phyloP scores from a whole-genome alignment of 495 filamentous ascomycete genomes.

The Clavariopsis aquatica region DNA sequence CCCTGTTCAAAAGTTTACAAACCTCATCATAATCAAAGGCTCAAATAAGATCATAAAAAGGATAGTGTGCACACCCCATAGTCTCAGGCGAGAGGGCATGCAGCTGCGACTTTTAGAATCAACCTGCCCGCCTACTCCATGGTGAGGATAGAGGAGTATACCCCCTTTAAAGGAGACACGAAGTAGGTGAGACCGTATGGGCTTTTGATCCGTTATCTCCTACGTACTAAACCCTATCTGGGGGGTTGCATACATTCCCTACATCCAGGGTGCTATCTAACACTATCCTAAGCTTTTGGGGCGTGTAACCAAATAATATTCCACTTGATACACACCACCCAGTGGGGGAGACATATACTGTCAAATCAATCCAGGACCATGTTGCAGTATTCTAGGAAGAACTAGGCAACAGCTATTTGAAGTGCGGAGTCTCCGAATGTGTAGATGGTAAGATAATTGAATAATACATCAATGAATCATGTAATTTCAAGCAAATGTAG shows the following conservation, averaged over 20 bases:
- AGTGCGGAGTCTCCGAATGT: too few species aligned
- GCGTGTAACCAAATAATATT: constrained; percentile 51
- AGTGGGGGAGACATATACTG: constrained; percentile 57
- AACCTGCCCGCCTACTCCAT: constrained; percentile 53
- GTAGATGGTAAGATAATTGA: too few species aligned
- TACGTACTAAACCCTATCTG: constrained; percentile 51
- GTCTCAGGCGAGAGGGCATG: constrained; percentile 18
- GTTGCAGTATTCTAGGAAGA: constrained; percentile 54
- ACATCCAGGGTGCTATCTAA: constrained; percentile 49
- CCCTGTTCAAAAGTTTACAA: constrained; percentile 50
- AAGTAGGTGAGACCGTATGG: constrained; percentile 47
- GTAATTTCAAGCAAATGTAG: too few species aligned
- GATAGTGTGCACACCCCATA: constrained; percentile 22
- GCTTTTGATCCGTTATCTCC: constrained; percentile 55
- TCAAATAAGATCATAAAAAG: constrained; percentile 3
- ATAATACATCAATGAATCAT: too few species aligned
- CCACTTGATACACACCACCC: constrained; percentile 59
- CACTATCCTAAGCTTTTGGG: constrained; percentile 52
- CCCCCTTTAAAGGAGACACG: constrained; percentile 56
- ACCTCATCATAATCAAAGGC: constrained; percentile 18
- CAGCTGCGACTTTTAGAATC: constrained; percentile 21
- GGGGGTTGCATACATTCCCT: constrained; percentile 50
- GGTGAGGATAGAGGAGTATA: constrained; percentile 58
- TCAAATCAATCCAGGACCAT: constrained; percentile 56
- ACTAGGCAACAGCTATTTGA: constrained; percentile 48